Percentiles rank a stretch among this genome's conserved stretches.
These are phyloP conservation scores for Staphylotrichum tortipilum DNA, from an alignment of 495 filamentous ascomycete species.

Conservation along the genomic window DNA sequence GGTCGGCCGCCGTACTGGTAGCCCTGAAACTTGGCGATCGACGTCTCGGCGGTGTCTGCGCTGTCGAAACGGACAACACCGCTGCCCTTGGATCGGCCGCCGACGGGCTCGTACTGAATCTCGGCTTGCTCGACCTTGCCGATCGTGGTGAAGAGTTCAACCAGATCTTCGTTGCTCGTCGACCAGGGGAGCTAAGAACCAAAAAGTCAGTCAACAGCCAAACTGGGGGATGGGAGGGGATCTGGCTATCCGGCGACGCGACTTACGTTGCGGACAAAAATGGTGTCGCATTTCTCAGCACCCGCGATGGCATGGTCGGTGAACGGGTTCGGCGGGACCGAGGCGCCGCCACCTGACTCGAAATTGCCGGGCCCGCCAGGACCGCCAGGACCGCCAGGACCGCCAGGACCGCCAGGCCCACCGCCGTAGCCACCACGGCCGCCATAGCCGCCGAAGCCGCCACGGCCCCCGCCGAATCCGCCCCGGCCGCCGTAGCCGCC, in stretches of 20 bases:
- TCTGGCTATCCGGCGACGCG: background rate
- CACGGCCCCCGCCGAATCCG: constrained; percentile 25
- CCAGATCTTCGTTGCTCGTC: constrained; percentile 92
- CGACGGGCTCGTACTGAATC: constrained; percentile 96
- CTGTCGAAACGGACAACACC: constrained; percentile 91
- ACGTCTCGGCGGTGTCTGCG: constrained; percentile 76
- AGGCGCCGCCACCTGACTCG: constrained; percentile 35
- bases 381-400: constrained; percentile 41
- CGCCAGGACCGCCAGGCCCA: constrained; percentile 21
- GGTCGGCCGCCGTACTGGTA: constrained; percentile 97
- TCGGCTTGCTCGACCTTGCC: constrained; percentile 96
- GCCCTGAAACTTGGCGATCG: constrained; percentile 93
- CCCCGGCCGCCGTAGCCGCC: constrained; percentile 44
- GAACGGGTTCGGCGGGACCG: constrained; percentile 81
- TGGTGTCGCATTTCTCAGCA: constrained; percentile 70
- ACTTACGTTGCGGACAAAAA: constrained; percentile 97
- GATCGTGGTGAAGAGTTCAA: constrained; percentile 95
- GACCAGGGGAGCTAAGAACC: constrained; percentile 91
- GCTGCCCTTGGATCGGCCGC: constrained; percentile 87
- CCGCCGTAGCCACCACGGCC: constrained; percentile 45
- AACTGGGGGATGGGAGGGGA: background rate
- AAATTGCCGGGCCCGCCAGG: constrained; percentile 37
- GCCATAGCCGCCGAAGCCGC: constrained; percentile 30
- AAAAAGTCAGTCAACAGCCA: constrained; percentile 17
- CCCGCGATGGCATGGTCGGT: constrained; percentile 88